Evolutionary conservation across 73 alveolate species (phyloP).

Genomic region (Paramecium primaurelia): DNA sequence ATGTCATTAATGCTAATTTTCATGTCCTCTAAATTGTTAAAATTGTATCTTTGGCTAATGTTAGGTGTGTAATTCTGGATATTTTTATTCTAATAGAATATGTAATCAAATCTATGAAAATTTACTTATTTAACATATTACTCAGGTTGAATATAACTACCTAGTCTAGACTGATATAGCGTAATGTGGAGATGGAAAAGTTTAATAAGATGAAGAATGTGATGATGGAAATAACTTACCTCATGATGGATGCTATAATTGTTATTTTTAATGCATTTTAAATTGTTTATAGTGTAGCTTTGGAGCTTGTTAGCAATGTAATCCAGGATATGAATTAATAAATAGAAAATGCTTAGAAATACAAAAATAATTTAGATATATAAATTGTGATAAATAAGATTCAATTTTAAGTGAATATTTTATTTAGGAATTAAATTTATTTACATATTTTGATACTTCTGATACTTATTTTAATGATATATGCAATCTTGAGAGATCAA

Average conservation of each 20-base stretch:
- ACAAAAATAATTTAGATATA: neutral
- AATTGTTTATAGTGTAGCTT: neutral
- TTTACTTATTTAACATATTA: neutral
- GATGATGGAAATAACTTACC: neutral
- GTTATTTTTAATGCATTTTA: neutral
- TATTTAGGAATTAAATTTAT: neutral
- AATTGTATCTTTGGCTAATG: neutral
- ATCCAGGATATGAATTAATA: neutral
- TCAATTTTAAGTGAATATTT: neutral
- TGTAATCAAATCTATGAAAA: neutral
- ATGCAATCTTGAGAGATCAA: neutral
- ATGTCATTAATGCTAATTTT: neutral
- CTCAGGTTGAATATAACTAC: neutral
- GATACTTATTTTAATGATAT: neutral
- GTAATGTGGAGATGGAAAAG: neutral
- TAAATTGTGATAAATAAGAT: neutral
- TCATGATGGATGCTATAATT: neutral
- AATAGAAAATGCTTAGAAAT: neutral
- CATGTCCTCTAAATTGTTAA: neutral
- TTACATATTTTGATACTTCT: neutral
- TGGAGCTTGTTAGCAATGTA: neutral
- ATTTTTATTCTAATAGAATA: neutral
- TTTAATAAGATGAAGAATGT: neutral
- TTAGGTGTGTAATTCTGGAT: neutral
- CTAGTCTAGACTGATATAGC: neutral